Evolutionary conservation across 2,329 filamentous ascomycete species (phyloP).

Genomic region (Cercospora zeae-maydis): DNA sequence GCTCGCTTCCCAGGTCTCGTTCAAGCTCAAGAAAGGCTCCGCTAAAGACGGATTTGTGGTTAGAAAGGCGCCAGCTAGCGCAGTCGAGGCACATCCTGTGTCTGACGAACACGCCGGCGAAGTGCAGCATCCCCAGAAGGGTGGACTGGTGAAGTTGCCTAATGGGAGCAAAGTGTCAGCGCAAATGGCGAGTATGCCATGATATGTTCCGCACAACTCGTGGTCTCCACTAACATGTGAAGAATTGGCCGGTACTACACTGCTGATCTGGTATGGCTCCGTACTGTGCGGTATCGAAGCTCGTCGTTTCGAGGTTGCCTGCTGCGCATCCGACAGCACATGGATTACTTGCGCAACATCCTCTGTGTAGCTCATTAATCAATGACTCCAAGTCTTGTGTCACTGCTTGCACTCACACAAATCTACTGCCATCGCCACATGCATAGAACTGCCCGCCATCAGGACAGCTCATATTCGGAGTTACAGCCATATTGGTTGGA

Average conservation of each 20-base stretch:
- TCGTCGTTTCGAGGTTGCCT: slow-evolving; percentile 14
- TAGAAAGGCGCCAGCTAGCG: slow-evolving; percentile 14
- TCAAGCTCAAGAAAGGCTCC: slow-evolving; percentile 11
- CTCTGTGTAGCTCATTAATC: background rate
- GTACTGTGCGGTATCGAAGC: slow-evolving; percentile 18
- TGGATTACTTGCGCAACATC: slow-evolving; percentile 18
- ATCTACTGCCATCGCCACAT: slow-evolving; percentile 16
- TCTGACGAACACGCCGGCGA: slow-evolving; percentile 3
- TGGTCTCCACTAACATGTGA: slow-evolving; percentile 5
- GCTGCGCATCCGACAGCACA: slow-evolving; percentile 16
- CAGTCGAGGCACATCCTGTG: slow-evolving; percentile 7
- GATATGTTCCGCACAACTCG: background rate
- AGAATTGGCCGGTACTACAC: slow-evolving; percentile 15
- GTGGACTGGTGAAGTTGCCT: slow-evolving; percentile 12
- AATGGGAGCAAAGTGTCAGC: background rate
- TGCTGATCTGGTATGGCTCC: slow-evolving; percentile 16
- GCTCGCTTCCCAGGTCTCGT: slow-evolving; percentile 12
- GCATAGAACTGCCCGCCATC: slow-evolving; percentile 17
- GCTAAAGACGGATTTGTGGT: slow-evolving; percentile 10
- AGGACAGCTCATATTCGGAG: slow-evolving; percentile 17
- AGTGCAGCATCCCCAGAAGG: slow-evolving; percentile 20
- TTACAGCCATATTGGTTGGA: background rate
- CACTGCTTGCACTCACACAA: slow-evolving; percentile 1
- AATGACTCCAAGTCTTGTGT: background rate
- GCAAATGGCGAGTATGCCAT: background rate